Evolutionary conservation across 176 grass and related monocot genomes (phyloP), one percentile per base, ranked within the genome.

Genomic region (Cenchrus purpureus): DNA sequence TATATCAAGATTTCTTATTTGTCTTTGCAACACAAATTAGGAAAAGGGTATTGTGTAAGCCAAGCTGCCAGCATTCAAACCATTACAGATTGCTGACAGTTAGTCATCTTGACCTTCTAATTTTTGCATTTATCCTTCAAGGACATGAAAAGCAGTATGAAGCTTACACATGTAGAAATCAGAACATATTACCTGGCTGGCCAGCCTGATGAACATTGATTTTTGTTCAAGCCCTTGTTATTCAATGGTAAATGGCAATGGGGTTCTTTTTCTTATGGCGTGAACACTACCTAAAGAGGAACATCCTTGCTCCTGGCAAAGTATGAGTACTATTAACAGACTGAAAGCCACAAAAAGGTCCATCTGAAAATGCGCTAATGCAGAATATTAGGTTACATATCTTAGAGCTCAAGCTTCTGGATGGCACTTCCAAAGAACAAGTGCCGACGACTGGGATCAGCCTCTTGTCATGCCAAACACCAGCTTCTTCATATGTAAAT

Each of bases 1-100:
- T 37, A 78, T 12, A 16, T 22, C 34, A 80, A 67, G 15, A 67
- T 80, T 64, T 69, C 19, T 29, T 31, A 3, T 79, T 64, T 64
- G 12, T 79, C 12, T n/a, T 40, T 40, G 37, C 37, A 40, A 40
- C 37, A 40, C 37, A 19, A 34, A 34, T 13, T 32, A 51, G 77
- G 14, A 17, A 16, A 65, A 20, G 4, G 15, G 53, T 29, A 48
- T 12, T 13, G 44, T 66, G 8, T 65, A 61, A 19, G 20, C 44
- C 71, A 32, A 15, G 10, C 5, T 77, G 19, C 1, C 50, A 58
- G 8, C 78, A 66, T 68, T 62, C 8, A 76, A 74, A 43, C 20
- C 40, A 43, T 29, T 40, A 40, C 20, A 70, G 43, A 55, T 53
- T 82, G 67, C 14, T 63, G 49, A 12, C 28, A 40, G 37, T 40